Conservation (phyloP, 768 basidiomycete genomes). For the button mushroom (Agaricus bisporus) region DNA sequence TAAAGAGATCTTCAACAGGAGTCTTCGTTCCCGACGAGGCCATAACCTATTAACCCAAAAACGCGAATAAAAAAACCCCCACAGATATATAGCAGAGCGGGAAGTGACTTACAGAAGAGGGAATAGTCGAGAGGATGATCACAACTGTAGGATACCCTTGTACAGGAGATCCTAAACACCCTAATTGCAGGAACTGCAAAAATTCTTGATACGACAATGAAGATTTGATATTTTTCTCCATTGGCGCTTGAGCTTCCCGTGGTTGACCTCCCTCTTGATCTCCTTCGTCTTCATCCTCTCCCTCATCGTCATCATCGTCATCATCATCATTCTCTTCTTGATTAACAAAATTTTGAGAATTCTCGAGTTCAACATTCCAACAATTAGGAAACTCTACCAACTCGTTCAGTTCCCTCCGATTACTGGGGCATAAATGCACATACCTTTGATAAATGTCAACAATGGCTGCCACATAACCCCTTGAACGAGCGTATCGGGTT, state of each 20-base stretch:
- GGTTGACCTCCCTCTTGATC: conserved; percentile 10
- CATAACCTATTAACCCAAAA: conserved; percentile 19
- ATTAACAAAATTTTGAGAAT: conserved; percentile 20
- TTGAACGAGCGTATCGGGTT: conserved; percentile 67
- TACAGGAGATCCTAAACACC: conserved; percentile 73
- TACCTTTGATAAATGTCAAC: conserved; percentile 68
- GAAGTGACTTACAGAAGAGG: conserved; percentile 44
- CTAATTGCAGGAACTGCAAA: conserved; percentile 69
- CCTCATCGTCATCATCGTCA: conserved; percentile 28
- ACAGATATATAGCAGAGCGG: too few species aligned
- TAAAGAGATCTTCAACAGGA: conserved; percentile 49
- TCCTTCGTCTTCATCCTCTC: conserved; percentile 27
- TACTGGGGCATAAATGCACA: background rate
- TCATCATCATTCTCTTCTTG: conserved; percentile 28
- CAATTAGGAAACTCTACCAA: conserved; percentile 52
- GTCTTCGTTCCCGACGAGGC: conserved; percentile 17
- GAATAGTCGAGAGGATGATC: conserved; percentile 77
- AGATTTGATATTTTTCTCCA: background rate
- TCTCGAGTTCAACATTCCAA: conserved; percentile 46
- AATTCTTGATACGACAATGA: conserved; percentile 65
- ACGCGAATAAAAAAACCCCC: background rate
- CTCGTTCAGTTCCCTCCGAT: background rate
- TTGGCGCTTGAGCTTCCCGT: background rate
- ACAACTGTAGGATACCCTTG: conserved; percentile 81
- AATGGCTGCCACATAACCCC: conserved; percentile 64